A percentile compares a stretch with the other conserved stretches of the same genome.
Evolutionary conservation across 2,329 filamentous ascomycete genomes (phyloP).

Genomic region (Talaromyces islandicus): DNA sequence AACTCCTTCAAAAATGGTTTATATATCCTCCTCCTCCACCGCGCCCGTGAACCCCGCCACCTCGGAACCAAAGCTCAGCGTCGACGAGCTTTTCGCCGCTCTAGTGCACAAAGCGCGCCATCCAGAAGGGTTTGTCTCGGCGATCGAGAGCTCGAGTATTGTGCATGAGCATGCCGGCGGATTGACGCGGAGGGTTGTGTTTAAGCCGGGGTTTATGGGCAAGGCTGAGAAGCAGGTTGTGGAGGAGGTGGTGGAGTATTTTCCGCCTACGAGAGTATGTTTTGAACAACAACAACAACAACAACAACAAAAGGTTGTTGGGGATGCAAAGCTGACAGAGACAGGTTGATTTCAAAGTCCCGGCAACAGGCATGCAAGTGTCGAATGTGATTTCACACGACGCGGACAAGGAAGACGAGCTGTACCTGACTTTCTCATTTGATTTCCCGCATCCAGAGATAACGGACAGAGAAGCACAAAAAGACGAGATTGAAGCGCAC

Average conservation of each 20-base stretch:
- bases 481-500: conserved; percentile 29
- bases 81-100: conserved; percentile 37
- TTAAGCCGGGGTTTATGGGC: conserved; percentile 21
- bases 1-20: background rate
- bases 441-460: conserved; percentile 29
- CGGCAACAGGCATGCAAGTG: conserved; percentile 37
- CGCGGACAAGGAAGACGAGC: conserved; percentile 22
- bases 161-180: conserved; percentile 35
- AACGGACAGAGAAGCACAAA: conserved; percentile 16
- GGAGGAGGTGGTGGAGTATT: conserved; percentile 34
- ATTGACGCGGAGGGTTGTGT: conserved; percentile 32
- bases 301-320: no score
- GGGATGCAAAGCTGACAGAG: background rate
- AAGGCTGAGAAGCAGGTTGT: conserved; percentile 19
- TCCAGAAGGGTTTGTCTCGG: conserved; percentile 41
- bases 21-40: background rate
- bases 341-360: conserved; percentile 39
- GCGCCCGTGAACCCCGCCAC: conserved; percentile 3
- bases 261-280: conserved; percentile 14
- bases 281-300: no score
- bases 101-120: conserved; percentile 42
- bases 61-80: conserved; percentile 28
- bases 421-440: conserved; percentile 44
- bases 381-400: conserved; percentile 41
- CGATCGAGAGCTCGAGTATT: conserved; percentile 37